Percentiles rank a stretch among this genome's conserved stretches.
phyloP scores from a whole-genome alignment of 2,329 filamentous ascomycete species.

The Xylariaceae sp. region DNA sequence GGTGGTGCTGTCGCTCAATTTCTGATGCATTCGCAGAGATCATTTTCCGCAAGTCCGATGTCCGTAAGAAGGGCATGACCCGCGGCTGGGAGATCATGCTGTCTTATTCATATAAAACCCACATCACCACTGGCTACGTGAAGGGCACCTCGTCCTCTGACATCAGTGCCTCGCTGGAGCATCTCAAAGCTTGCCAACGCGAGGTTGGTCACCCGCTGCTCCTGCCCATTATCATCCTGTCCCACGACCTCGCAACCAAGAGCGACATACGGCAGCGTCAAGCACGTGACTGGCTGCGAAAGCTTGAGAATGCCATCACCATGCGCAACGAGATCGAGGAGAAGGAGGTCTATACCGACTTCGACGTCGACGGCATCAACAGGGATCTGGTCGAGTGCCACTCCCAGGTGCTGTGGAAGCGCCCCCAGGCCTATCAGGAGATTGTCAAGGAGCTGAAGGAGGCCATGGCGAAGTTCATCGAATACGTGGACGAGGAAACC shows the following conservation, averaged over 20 bases:
- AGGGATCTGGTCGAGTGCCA: slow-evolving; percentile 57
- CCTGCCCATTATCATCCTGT: slow-evolving; percentile 50
- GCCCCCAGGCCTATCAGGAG: slow-evolving; percentile 53
- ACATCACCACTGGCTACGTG: slow-evolving; percentile 52
- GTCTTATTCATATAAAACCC: slow-evolving; percentile 46
- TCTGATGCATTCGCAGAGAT: slow-evolving; percentile 36
- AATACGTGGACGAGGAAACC: slow-evolving; percentile 14
- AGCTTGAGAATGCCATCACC: slow-evolving; percentile 53
- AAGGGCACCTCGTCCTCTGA: slow-evolving; percentile 54
- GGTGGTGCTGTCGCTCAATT: too few relatives aligned
- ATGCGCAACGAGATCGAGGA: slow-evolving; percentile 53
- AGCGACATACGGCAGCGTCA: slow-evolving; percentile 56
- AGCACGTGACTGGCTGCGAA: slow-evolving; percentile 54
- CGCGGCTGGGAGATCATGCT: slow-evolving; percentile 59
- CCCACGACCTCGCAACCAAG: slow-evolving; percentile 46
- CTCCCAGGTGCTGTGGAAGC: slow-evolving; percentile 54
- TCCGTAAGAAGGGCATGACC: slow-evolving; percentile 55
- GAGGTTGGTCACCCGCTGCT: slow-evolving; percentile 52
- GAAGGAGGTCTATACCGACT: slow-evolving; percentile 43
- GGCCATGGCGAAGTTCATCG: slow-evolving; percentile 38
- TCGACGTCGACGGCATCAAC: slow-evolving; percentile 54
- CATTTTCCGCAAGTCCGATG: slow-evolving; percentile 58
- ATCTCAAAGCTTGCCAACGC: slow-evolving; percentile 40
- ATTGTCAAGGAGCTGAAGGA: slow-evolving; percentile 41
- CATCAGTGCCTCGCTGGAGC: slow-evolving; percentile 39